Evolutionary conservation across 805 yeast species (phyloP).

Genomic region (Yarrowia divulgata): DNA sequence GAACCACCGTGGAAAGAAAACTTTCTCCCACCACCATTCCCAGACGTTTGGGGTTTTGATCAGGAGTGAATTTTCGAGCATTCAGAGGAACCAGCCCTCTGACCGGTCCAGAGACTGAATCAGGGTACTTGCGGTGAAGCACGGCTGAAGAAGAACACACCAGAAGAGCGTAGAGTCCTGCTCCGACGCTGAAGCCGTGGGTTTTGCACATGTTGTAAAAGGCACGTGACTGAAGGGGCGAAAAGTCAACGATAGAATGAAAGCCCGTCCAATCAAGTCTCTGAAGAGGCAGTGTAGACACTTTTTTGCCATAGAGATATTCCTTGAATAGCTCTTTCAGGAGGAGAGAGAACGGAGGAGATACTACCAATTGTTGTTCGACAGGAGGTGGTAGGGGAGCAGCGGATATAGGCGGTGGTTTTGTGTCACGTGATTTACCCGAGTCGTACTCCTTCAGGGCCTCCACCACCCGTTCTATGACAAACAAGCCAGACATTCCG

Average conservation of each 20-base stretch:
- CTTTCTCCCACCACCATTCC: conserved; percentile 21
- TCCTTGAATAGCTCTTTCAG: conserved; percentile 17
- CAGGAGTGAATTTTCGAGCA: conserved; percentile 12
- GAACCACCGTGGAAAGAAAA: conserved; percentile 5
- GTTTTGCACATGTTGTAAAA: conserved; percentile 15
- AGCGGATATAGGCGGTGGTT: neutral
- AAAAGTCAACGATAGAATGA: conserved; percentile 6
- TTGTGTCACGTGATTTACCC: neutral
- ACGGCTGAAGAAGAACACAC: conserved; percentile 6
- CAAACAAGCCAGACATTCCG: conserved; percentile 44
- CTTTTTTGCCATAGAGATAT: neutral
- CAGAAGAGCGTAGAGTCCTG: conserved; percentile 13
- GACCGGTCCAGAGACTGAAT: conserved; percentile 2
- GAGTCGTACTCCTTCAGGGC: neutral
- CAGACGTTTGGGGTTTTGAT: neutral
- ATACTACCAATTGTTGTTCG: conserved; percentile 1
- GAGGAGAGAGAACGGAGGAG: conserved; percentile 9
- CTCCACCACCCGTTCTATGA: neutral
- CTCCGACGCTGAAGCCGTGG: neutral
- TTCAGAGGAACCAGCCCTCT: conserved; percentile 18
- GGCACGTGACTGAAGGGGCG: neutral
- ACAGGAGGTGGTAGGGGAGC: conserved; percentile 1
- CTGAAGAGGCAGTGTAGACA: neutral
- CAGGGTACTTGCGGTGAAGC: conserved; percentile 18
- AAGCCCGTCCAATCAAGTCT: neutral